These are phyloP conservation scores for Jatropha multifida DNA, from an alignment of 441 rosid species.

Conservation along the genomic window DNA sequence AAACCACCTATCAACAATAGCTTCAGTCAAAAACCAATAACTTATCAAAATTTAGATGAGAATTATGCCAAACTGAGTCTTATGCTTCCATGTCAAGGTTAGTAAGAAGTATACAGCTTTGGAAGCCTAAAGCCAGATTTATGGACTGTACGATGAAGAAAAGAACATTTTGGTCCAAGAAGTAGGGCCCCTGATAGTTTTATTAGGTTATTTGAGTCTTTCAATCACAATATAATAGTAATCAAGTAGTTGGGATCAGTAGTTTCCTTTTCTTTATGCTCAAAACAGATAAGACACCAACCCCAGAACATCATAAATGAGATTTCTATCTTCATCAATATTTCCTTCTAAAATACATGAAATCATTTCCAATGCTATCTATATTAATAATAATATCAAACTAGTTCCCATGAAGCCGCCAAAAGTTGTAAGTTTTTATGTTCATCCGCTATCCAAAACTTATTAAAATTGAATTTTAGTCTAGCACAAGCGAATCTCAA, in stretches of 20 bases:
- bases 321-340: background rate
- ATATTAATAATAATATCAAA: background rate
- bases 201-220: background rate
- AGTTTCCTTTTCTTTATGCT: background rate
- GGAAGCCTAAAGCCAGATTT: constrained; percentile 4
- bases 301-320: background rate
- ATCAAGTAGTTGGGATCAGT: background rate
- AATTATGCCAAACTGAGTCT: background rate
- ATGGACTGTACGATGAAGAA: background rate
- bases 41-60: background rate
- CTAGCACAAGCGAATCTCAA: background rate
- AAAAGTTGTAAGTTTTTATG: background rate
- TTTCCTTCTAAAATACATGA: background rate
- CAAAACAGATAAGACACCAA: background rate
- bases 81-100: constrained; percentile 5
- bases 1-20: background rate
- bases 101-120: background rate
- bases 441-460: background rate
- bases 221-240: background rate
- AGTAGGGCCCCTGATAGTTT: background rate
- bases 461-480: background rate
- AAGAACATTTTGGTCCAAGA: background rate
- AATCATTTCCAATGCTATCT: background rate
- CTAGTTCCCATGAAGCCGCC: background rate
- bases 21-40: background rate